Conservation (phyloP, 768 basidiomycete genomes). For the Chiua virens region DNA sequence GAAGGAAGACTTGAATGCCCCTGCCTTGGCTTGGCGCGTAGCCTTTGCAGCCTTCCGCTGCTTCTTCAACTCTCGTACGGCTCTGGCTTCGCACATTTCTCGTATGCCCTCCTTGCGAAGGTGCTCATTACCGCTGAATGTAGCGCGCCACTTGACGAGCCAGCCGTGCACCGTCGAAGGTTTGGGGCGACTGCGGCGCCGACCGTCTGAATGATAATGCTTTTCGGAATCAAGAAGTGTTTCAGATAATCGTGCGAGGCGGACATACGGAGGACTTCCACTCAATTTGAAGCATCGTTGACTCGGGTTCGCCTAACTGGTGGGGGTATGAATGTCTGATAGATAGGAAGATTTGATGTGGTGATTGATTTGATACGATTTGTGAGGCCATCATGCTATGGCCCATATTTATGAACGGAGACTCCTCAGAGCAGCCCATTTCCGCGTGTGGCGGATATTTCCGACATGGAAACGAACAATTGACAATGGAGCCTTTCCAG, state of each 20-base stretch:
- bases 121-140: constrained; percentile 60
- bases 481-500: not conserved
- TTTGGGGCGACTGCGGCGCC: constrained; percentile 49
- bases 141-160: constrained; percentile 78
- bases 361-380: constrained; percentile 3
- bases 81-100: constrained; percentile 64
- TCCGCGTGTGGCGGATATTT: constrained; percentile 14
- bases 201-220: constrained; percentile 37
- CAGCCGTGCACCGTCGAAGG: constrained; percentile 69
- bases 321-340: constrained; percentile 4
- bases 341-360: constrained; percentile 10
- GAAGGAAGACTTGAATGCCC: constrained; percentile 11
- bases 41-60: constrained; percentile 21
- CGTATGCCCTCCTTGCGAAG: constrained; percentile 66
- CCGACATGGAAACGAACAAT: constrained; percentile 13
- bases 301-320: not conserved
- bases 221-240: constrained; percentile 7
- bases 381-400: not conserved
- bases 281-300: constrained; percentile 30
- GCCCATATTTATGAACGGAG: constrained; percentile 25
- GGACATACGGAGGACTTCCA: constrained; percentile 34
- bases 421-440: constrained; percentile 11
- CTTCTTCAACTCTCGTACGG: constrained; percentile 30
- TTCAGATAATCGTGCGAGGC: not conserved
- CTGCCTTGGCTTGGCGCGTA: constrained; percentile 17